phyloP scores from a whole-genome alignment of 768 basidiomycete genomes.

The Russula griseocarnosa region DNA sequence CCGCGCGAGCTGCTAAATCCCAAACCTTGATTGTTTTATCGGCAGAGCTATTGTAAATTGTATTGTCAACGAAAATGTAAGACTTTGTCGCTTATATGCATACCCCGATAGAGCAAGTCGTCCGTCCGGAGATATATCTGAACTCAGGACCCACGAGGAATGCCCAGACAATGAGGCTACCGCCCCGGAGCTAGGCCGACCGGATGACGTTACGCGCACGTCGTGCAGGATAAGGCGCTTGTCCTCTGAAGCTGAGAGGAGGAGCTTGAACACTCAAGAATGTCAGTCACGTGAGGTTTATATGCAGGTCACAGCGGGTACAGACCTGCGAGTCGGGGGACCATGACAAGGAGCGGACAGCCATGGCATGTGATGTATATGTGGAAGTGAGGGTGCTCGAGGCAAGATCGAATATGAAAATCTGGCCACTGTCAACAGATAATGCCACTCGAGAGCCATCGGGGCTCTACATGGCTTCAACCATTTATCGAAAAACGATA shows the following conservation, averaged over 20 bases:
- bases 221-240: constrained; percentile 89
- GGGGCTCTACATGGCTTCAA: constrained; percentile 62
- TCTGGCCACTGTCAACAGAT: constrained; percentile 81
- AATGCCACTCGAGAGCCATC: constrained; percentile 81
- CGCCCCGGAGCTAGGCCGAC: constrained; percentile 62
- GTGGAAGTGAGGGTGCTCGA: constrained; percentile 59
- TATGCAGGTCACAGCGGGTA: constrained; percentile 31
- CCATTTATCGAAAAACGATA: background rate
- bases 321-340: constrained; percentile 79
- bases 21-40: constrained; percentile 86
- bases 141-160: constrained; percentile 84
- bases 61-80: constrained; percentile 15
- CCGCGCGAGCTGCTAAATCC: constrained; percentile 71
- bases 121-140: constrained; percentile 78
- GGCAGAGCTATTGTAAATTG: constrained; percentile 52
- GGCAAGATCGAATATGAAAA: constrained; percentile 80
- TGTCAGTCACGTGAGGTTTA: background rate
- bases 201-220: constrained; percentile 62
- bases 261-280: constrained; percentile 46
- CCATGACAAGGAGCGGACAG: constrained; percentile 84
- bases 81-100: constrained; percentile 29
- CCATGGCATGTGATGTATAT: constrained; percentile 86
- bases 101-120: constrained; percentile 79
- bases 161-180: constrained; percentile 87
- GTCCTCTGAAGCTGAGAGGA: constrained; percentile 90